phyloP scores from a whole-genome alignment of 495 filamentous ascomycete species.

The Penicillium samsonianum region DNA sequence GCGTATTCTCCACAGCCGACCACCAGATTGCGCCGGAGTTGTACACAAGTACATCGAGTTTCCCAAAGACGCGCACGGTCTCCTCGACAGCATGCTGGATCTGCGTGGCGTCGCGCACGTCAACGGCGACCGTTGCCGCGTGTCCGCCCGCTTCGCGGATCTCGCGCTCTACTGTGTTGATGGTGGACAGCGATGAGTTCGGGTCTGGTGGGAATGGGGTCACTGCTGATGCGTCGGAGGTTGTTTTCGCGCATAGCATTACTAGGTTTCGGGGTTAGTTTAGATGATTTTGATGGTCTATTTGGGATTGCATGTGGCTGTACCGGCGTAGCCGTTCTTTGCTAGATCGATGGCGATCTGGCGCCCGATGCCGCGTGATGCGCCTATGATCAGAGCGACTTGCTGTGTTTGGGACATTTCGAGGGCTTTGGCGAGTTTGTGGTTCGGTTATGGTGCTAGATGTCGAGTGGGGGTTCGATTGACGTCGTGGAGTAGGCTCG shows the following conservation, averaged over 20 bases:
- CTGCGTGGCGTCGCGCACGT: conserved; percentile 65
- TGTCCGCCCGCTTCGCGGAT: conserved; percentile 66
- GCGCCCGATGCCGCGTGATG: conserved; percentile 75
- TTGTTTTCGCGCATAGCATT: conserved; percentile 78
- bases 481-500: not conserved
- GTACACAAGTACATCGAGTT: conserved; percentile 75
- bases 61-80: conserved; percentile 62
- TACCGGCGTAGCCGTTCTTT: conserved; percentile 68
- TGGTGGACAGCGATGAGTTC: conserved; percentile 76
- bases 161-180: conserved; percentile 80
- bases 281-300: not conserved
- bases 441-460: not conserved
- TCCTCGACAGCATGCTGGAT: conserved; percentile 61
- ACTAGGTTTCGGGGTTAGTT: conserved; percentile 49
- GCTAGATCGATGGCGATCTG: conserved; percentile 78
- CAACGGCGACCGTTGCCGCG: conserved; percentile 67
- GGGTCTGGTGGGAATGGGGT: conserved; percentile 76
- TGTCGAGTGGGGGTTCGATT: not conserved
- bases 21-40: conserved; percentile 90
- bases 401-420: conserved; percentile 26
- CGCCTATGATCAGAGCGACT: conserved; percentile 72
- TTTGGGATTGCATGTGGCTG: not conserved
- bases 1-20: conserved; percentile 71
- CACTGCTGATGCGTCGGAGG: conserved; percentile 58
- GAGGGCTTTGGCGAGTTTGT: not conserved